Percentiles rank a stretch among this genome's conserved stretches.
phyloP scores from a whole-genome alignment of 768 basidiomycete species.

The Mycena albidolilacea region DNA sequence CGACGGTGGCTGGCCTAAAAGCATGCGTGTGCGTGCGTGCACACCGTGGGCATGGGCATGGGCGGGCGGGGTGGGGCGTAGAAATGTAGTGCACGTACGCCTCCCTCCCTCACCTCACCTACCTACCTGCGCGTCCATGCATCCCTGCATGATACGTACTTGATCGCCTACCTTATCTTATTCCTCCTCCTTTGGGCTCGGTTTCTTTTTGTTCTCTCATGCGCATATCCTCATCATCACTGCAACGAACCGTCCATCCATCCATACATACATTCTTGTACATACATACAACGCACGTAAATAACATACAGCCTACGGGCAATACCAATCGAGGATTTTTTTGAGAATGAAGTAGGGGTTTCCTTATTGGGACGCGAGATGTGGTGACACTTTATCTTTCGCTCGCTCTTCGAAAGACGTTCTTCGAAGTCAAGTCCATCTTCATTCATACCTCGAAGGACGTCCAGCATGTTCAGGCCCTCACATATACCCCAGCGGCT shows the following conservation, averaged over 20 bases:
- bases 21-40: not conserved
- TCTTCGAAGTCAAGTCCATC: too few species aligned
- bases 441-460: too few species aligned
- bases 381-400: too few species aligned
- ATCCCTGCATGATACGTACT: slow-evolving; percentile 18
- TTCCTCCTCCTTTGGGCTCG: slow-evolving; percentile 16
- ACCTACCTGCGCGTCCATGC: slow-evolving; percentile 26
- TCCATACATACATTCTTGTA: slow-evolving; percentile 17
- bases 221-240: slow-evolving; percentile 33
- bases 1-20: slow-evolving; percentile 11
- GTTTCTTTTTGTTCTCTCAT: slow-evolving; percentile 5
- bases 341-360: too few species aligned
- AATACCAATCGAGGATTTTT: too few species aligned
- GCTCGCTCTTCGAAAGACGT: too few species aligned
- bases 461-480: too few species aligned
- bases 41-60: not conserved
- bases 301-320: too few species aligned
- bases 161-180: slow-evolving; percentile 4
- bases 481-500: too few species aligned
- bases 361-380: too few species aligned
- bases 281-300: not conserved
- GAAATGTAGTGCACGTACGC: slow-evolving; percentile 65
- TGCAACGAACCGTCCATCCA: slow-evolving; percentile 25
- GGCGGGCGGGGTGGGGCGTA: slow-evolving; percentile 32
- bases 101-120: slow-evolving; percentile 31